Base-by-base conservation (phyloP, 169 alveolate species). In the Cryptosporidium sp. region DNA sequence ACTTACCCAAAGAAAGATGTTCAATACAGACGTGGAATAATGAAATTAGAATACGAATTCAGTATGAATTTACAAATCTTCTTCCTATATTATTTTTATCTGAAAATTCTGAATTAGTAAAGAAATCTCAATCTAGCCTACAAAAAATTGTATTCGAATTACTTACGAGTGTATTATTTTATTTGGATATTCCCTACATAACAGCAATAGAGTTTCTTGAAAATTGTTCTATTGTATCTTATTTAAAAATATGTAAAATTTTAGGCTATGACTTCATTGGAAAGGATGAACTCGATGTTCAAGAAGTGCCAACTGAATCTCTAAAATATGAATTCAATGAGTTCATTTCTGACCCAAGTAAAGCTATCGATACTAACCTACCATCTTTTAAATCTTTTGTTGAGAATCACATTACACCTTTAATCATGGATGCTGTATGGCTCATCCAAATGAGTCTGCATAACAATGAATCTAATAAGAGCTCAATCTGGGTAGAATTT, bases 381-480 rank as follows among this genome's bases (percentile, higher is more conserved):
- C 75, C 75, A 3, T n/a, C 69, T 21, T 80, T 80, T 41, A 29
- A 12, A 1, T 26, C 21, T 31, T 80, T 61, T 45, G n/a, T 65
- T 61, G 75, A 59, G 45, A n/a, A 80, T 18, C 59, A 61, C 51
- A 62, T 80, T 9, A 80, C 89, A 8, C 89, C 89, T 5, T 43
- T 62, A 23, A 80, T 80, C n/a, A 80, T 80, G 89, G 89, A 80
- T 62, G 48, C 68, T 33, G 68, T 67, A 12, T 80, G 89, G 89
- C 65, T 80, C 21, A 41, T 80, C 4, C 89, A 80, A 33, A 80
- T 80, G 89, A 31, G 75, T 8, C n/a, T 29, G 9, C 33, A 62
- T 62, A 52, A 41, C 5, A 50, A 33, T 14, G 59, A 80, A 12
- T 12, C 51, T 9, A 33, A 39, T 43, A 61, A 37, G 0, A 65